phyloP scores from a whole-genome alignment of 2,329 filamentous ascomycete species.

The Xylariaceae sp. region DNA sequence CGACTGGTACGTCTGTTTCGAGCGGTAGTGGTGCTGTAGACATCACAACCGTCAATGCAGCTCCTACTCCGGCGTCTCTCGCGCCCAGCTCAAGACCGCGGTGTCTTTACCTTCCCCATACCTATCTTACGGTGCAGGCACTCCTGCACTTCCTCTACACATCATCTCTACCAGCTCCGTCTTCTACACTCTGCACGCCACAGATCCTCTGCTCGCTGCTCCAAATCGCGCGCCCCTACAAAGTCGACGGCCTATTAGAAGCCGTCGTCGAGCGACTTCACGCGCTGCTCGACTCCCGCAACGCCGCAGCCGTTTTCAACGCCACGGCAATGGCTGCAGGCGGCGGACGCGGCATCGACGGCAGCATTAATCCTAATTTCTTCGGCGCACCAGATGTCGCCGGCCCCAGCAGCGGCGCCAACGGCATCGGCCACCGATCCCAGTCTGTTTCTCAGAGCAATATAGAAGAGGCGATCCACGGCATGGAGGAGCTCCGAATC shows the following conservation, averaged over 20 bases:
- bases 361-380: slow-evolving; percentile 57
- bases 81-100: slow-evolving; percentile 66
- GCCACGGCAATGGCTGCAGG: slow-evolving; percentile 97
- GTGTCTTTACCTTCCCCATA: slow-evolving; percentile 89
- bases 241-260: slow-evolving; percentile 86
- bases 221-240: slow-evolving; percentile 88
- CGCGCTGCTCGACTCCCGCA: slow-evolving; percentile 81
- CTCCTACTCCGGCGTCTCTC: slow-evolving; percentile 52
- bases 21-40: slow-evolving; percentile 38
- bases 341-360: slow-evolving; percentile 77
- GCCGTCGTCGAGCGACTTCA: slow-evolving; percentile 89
- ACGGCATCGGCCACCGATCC: slow-evolving; percentile 27
- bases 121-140: slow-evolving; percentile 80
- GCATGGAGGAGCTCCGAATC: slow-evolving; percentile 42
- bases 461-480: slow-evolving; percentile 23
- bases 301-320: slow-evolving; percentile 96
- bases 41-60: slow-evolving; percentile 46
- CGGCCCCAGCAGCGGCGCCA: slow-evolving; percentile 20
- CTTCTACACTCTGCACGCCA: slow-evolving; percentile 78
- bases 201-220: slow-evolving; percentile 94
- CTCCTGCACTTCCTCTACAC: slow-evolving; percentile 93
- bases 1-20: slow-evolving; percentile 41
- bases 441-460: slow-evolving; percentile 28
- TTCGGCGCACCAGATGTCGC: slow-evolving; percentile 41
- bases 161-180: slow-evolving; percentile 71